Conservation (phyloP, 306 rosid species). For the Corylus avellana region DNA sequence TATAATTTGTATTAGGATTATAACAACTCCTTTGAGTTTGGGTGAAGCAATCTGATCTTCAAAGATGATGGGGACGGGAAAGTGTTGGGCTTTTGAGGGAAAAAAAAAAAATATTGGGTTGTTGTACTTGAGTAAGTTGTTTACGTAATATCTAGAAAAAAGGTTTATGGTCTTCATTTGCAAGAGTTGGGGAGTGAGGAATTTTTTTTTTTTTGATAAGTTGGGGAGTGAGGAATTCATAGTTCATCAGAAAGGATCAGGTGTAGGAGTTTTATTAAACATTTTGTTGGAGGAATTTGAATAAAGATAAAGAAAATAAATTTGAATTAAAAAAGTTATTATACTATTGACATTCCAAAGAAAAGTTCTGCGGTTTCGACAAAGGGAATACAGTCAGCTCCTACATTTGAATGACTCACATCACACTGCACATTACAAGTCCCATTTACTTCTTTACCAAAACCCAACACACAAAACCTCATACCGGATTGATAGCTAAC, state of each 20-base stretch:
- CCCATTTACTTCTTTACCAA: not conserved
- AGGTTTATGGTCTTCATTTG: not conserved
- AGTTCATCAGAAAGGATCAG: not conserved
- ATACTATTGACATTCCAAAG: not conserved
- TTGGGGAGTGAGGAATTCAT: not conserved
- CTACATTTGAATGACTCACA: not conserved
- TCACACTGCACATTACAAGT: not conserved
- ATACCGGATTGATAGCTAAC: not conserved
- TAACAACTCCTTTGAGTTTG: not conserved
- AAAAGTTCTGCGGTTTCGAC: not conserved
- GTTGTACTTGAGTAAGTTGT: not conserved
- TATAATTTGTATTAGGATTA: not conserved
- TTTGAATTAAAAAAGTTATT: not conserved
- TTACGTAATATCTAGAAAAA: not conserved
- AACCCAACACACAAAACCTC: not conserved
- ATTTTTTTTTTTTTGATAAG: no score
- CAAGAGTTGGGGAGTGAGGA: no score
- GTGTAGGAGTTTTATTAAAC: not conserved
- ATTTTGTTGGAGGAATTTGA: not conserved
- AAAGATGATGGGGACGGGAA: not conserved
- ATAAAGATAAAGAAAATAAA: not conserved
- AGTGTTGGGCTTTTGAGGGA: not conserved
- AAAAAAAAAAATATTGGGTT: not conserved
- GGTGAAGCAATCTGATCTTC: not conserved
- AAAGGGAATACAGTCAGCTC: not conserved